Conservation (phyloP, 176 grass and related monocot genomes). For the Hsuehochloa calcarea region DNA sequence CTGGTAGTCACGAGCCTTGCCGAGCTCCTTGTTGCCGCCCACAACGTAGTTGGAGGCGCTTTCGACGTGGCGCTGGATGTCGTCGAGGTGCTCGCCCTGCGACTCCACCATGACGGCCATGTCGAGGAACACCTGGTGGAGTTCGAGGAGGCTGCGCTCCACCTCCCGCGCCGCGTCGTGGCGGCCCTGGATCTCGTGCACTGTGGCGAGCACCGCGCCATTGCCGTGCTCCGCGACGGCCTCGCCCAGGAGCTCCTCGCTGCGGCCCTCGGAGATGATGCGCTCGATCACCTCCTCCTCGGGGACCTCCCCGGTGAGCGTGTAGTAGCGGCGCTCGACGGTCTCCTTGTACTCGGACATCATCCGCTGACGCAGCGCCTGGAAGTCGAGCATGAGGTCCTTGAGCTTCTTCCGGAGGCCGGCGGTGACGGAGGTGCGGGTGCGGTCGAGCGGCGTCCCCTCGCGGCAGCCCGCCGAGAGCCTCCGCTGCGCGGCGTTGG, state of each 20-base stretch:
- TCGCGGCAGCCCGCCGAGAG: constrained; percentile 64
- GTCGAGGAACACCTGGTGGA: constrained; percentile 92
- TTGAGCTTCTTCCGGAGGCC: constrained; percentile 85
- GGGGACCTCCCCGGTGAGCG: constrained; percentile 82
- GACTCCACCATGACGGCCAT: constrained; percentile 86
- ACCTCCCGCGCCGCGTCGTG: constrained; percentile 73
- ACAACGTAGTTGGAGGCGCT: constrained; percentile 79
- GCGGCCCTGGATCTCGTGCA: constrained; percentile 86
- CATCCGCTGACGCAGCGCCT: constrained; percentile 81
- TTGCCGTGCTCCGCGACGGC: constrained; percentile 78
- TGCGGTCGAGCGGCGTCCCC: constrained; percentile 90
- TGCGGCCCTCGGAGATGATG: constrained; percentile 79
- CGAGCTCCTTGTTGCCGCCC: constrained; percentile 73
- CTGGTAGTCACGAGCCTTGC: constrained; percentile 71
- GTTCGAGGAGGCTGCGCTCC: constrained; percentile 80
- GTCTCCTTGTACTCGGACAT: constrained; percentile 95
- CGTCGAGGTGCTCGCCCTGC: constrained; percentile 73
- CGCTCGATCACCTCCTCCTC: constrained; percentile 85
- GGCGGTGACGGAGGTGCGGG: constrained; percentile 74
- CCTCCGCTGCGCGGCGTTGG: constrained; percentile 67
- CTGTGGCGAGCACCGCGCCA: constrained; percentile 62
- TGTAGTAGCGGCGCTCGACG: constrained; percentile 87
- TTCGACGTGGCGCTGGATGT: constrained; percentile 72
- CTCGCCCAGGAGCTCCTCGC: constrained; percentile 76
- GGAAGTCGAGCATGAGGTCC: constrained; percentile 97